Base-by-base conservation (phyloP, 2,329 filamentous ascomycete species). In the Fusarium devonianum region DNA sequence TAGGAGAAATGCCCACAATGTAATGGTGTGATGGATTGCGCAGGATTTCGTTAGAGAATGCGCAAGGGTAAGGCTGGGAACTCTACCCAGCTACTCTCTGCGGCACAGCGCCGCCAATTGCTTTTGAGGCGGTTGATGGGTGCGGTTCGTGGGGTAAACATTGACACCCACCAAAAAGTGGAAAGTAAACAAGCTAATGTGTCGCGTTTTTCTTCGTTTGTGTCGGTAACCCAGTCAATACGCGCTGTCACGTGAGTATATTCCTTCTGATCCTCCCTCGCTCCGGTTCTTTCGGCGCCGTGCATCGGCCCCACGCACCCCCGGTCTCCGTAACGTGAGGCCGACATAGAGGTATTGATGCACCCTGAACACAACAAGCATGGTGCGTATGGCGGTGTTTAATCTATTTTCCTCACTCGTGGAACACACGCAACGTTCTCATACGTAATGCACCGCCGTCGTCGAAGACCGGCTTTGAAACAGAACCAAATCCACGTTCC, bases 131-230 rank as follows among this genome's bases (percentile, higher is more conserved):
- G 14, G 28, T 14, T 42, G 17, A 28, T 19, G 18, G 25, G 21
- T 34, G 21, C 17, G 36, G 30, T 34, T 53, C 56, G 51, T 53
- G 52, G 58, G 56, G 58, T 63, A 62, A 57, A 60, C 46, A 62
- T 49, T 53, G 33, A 39, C 40, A 43, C 52, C 45, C 58, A 51
- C 35, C 38, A 17, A 30, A 45, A 30, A 34, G 6, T 13, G n/a
- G n/a, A 48, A 64, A 65, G 62, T 65, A 65, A 65, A 65, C 62
- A 65, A 62, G 29, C 36, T 25, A 28, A 30, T 60, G 62, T 57
- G 58, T 53, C 62, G 62, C 62, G 62, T 54, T 42, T 32, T 52
- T 28, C 10, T 36, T 26, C 30, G 11, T 21, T 23, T 4, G 3
- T 14, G 17, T 34, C 41, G 43, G 33, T 50, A 17, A 42, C 50